A percentile compares a stretch with the other conserved stretches of the same genome.
phyloP scores from a whole-genome alignment of 495 filamentous ascomycete genomes.

The Penicillium pancosmium region DNA sequence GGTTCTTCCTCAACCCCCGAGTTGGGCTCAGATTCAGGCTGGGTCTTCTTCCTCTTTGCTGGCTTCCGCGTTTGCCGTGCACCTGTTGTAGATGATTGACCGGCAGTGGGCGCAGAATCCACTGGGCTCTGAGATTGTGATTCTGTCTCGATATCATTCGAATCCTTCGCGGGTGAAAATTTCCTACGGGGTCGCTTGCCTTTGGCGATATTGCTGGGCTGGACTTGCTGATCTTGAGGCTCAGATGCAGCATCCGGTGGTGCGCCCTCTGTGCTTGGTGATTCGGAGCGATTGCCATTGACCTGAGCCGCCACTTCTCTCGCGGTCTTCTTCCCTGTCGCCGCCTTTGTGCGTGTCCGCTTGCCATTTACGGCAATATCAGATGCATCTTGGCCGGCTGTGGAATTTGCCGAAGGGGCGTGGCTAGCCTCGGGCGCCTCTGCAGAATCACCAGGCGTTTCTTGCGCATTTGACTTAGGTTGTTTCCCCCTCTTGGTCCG shows the following conservation, averaged over 20 bases:
- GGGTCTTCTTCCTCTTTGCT: constrained; percentile 2
- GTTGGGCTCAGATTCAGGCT: not conserved
- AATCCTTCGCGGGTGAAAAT: not conserved
- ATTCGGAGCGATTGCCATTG: not conserved
- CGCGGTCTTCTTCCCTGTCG: not conserved
- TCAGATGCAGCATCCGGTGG: not conserved
- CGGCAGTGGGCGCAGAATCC: constrained; percentile 5
- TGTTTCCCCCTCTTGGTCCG: not conserved
- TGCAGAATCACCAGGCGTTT: not conserved
- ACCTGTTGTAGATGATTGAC: constrained; percentile 10
- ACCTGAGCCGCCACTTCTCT: not conserved
- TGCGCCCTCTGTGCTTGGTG: not conserved
- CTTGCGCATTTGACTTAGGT: not conserved
- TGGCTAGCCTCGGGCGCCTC: not conserved
- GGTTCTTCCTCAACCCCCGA: not conserved
- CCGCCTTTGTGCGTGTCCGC: not conserved
- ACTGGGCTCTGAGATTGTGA: not conserved
- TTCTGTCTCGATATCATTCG: not conserved
- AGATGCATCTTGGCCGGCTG: not conserved
- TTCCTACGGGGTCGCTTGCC: not conserved
- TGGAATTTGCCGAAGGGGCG: not conserved
- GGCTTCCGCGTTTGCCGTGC: constrained; percentile 10
- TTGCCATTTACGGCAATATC: not conserved
- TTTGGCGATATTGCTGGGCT: not conserved
- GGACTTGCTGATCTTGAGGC: not conserved